phyloP scores from a whole-genome alignment of 169 alveolate species.

The Plasmodium billcollinsi region DNA sequence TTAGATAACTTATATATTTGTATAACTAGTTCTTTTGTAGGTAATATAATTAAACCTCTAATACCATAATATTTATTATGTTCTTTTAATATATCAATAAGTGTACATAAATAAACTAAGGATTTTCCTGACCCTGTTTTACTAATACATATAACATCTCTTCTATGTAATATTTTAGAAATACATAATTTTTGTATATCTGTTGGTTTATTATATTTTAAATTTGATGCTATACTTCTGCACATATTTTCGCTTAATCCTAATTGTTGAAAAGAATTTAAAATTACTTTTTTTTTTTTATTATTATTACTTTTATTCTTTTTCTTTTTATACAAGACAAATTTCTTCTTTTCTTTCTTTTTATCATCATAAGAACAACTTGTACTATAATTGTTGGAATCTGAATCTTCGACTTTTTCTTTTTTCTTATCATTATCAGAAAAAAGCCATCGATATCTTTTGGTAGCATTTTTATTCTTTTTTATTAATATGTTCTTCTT shows the following conservation, averaged over 20 bases:
- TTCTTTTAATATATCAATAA: constrained; percentile 90
- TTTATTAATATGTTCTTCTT: background rate
- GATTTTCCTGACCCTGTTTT: constrained; percentile 98
- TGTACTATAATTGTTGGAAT: background rate
- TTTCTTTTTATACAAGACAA: constrained; percentile 52
- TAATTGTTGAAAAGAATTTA: constrained; percentile 82
- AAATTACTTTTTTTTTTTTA: constrained; percentile 61
- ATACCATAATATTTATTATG: constrained; percentile 96
- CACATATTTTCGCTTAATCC: constrained; percentile 84
- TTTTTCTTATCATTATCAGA: constrained; percentile 1
- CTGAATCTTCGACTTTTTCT: background rate
- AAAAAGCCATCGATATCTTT: constrained; percentile 33
- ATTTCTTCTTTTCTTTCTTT: constrained; percentile 41
- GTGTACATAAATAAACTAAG: constrained; percentile 94
- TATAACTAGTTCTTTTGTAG: constrained; percentile 95
- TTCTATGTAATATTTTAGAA: constrained; percentile 92
- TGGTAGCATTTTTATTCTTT: constrained; percentile 3
- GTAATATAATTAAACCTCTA: constrained; percentile 94
- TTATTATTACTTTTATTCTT: constrained; percentile 76
- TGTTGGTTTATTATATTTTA: constrained; percentile 91
- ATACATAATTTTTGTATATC: constrained; percentile 95
- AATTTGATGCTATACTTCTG: constrained; percentile 79
- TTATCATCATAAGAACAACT: background rate
- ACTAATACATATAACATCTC: constrained; percentile 95
- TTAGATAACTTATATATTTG: constrained; percentile 87